Conservation (phyloP, 306 rosid genomes). For the Vigna mungo region DNA sequence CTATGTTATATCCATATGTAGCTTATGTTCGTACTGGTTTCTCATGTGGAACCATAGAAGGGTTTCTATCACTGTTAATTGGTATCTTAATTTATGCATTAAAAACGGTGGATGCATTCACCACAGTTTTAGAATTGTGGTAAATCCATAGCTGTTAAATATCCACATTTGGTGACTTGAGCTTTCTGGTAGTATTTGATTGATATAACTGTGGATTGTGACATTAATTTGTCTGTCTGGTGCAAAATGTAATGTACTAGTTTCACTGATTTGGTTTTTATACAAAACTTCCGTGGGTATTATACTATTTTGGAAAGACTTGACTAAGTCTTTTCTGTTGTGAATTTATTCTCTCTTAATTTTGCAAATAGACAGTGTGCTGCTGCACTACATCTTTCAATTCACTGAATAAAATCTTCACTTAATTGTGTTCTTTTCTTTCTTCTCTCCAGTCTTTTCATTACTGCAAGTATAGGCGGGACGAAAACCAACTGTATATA, state of each 20-base stretch:
- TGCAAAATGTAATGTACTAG: not conserved
- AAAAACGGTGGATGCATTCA: no score
- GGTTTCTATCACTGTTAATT: no score
- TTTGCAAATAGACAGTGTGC: conserved; percentile 1
- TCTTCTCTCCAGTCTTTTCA: conserved; percentile 87
- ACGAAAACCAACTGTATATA: conserved; percentile 93
- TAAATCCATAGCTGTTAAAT: not conserved
- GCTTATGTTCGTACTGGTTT: no score
- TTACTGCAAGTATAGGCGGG: conserved; percentile 96
- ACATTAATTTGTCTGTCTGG: conserved; percentile 1
- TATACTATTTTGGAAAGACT: conserved; percentile 22
- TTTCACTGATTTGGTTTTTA: conserved; percentile 29
- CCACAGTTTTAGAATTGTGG: no score
- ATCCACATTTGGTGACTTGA: conserved; percentile 15
- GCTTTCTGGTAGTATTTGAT: conserved; percentile 33
- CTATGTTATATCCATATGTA: not conserved
- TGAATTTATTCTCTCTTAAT: conserved; percentile 6
- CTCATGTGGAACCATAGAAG: no score
- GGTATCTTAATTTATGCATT: no score
- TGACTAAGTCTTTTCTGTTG: conserved; percentile 2
- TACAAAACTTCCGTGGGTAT: not conserved
- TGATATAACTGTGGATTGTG: conserved; percentile 26
- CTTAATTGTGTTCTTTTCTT: conserved; percentile 38
- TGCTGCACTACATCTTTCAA: not conserved
- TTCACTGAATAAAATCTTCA: conserved; percentile 10